A percentile compares a stretch with the other conserved stretches of the same genome.
phyloP scores from a whole-genome alignment of 495 filamentous ascomycete species.

The Hyphodiscus hymeniophilus region DNA sequence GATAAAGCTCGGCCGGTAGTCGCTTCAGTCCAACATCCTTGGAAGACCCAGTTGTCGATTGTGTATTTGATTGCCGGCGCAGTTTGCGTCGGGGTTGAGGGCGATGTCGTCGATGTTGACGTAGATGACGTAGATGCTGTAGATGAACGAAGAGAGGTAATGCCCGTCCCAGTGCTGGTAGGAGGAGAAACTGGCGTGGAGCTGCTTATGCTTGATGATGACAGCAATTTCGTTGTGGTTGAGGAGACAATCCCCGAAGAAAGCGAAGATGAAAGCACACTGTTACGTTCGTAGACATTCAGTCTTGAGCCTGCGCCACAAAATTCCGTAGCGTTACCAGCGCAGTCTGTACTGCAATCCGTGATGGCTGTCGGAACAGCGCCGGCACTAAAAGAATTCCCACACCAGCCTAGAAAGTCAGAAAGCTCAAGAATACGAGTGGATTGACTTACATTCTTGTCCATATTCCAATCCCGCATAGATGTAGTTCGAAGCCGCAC shows the following conservation, averaged over 20 bases:
- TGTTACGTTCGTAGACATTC: too few relatives aligned
- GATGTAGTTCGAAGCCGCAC: constrained; percentile 2
- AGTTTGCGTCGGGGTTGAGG: constrained; percentile 5
- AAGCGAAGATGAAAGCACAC: too few relatives aligned
- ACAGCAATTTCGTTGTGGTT: constrained; percentile 35
- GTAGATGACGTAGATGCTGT: constrained; percentile 23
- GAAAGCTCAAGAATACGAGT: too few relatives aligned
- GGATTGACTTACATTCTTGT: constrained; percentile 30
- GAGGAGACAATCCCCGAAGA: constrained; percentile 29
- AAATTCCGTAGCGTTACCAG: too few relatives aligned
- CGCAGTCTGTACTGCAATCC: too few relatives aligned
- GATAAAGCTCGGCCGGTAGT: constrained; percentile 22
- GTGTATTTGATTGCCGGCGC: constrained; percentile 22
- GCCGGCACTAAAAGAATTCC: constrained; percentile 7
- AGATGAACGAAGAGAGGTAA: constrained; percentile 14
- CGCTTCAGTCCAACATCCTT: constrained; percentile 41
- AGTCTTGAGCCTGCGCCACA: too few relatives aligned
- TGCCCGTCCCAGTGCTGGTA: constrained; percentile 18
- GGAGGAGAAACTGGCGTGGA: constrained; percentile 6
- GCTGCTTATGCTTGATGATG: constrained; percentile 41
- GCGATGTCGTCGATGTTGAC: background rate
- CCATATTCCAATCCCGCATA: constrained; percentile 24
- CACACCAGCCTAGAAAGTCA: too few relatives aligned
- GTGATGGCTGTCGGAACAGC: too few relatives aligned
- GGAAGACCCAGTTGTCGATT: constrained; percentile 32